Base-by-base conservation (phyloP, 176 grass and related monocot genomes). In the Juncus inflexus region DNA sequence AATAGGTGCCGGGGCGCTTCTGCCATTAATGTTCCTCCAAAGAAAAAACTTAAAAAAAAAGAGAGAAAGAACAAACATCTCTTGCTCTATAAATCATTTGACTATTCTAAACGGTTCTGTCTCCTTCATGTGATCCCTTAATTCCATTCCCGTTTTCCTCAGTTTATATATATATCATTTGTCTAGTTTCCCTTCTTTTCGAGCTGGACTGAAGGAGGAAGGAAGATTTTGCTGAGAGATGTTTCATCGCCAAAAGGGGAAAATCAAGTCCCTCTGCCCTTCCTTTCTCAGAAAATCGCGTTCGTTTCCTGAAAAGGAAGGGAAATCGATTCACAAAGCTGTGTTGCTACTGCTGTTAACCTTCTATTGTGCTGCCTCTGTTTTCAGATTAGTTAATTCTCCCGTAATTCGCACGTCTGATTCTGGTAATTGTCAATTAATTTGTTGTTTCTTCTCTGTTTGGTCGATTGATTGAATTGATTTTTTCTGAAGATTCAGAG, bases 331-430 rank as follows among this genome's bases (percentile, higher is more conserved):
- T 6, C 49, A 13, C 67, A 80, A 70, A 41, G 50, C 84, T 55
- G 80, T 91, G 50, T 78, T 76, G 65, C 63, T 91, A 65, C 74
- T 91, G 7, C 67, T 91, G 14, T 80, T 87, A 63, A 82, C 87
- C 45, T 35, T 90, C 11, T 90, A 90, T 76, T 68, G 77, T 64
- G 75, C 76, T 62, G 37, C 72, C 80, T 83, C 84, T 2, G 74
- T 91, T 62, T 76, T 91, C 52, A 67, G 77, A 50, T 81, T 78
- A 74, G 83, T 80, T 61, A 91, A 68, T 76, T 84, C 80, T 49
- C 79, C 77, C 1, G 64, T 87, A 36, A 81, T 87, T 60, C 64
- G n/a, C 63, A 65, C 74, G 55, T 62, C 80, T 16, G 84, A 91
- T 67, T 79, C 88, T 71, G 88, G 88, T 91, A 50, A 12, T 10